Conservation (phyloP, 495 filamentous ascomycete species). For the Sporormia fimetaria region DNA sequence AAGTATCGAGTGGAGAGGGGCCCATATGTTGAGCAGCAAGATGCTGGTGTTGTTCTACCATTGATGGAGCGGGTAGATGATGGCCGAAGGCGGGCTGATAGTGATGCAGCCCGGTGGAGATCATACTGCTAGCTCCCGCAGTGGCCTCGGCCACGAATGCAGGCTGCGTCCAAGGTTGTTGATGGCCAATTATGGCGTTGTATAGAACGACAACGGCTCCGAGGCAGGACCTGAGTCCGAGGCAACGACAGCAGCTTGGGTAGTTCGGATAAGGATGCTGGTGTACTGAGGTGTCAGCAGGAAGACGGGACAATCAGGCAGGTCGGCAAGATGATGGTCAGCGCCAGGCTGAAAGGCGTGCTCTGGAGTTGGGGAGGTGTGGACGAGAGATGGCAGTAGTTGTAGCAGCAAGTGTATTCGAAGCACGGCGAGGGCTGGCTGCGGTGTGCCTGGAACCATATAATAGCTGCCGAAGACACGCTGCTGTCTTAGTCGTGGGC, state of each 20-base stretch:
- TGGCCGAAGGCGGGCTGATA: slow-evolving; percentile 37
- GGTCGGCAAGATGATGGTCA: no score
- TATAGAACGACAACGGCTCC: no score
- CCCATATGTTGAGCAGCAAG: slow-evolving; percentile 31
- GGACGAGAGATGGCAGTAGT: slow-evolving; percentile 14
- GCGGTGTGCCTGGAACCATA: slow-evolving; percentile 27
- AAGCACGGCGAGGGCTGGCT: slow-evolving; percentile 6
- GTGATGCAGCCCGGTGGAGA: slow-evolving; percentile 41
- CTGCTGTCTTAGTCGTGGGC: slow-evolving; percentile 14
- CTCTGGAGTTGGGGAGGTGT: slow-evolving; percentile 18
- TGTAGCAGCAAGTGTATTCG: slow-evolving; percentile 8
- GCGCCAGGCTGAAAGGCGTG: no score
- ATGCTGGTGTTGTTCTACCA: slow-evolving; percentile 28
- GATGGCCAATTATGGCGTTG: slow-evolving; percentile 12
- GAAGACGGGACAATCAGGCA: no score
- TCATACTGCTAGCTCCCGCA: slow-evolving; percentile 31
- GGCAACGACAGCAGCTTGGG: no score
- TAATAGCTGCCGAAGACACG: slow-evolving; percentile 21
- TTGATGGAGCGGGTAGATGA: slow-evolving; percentile 39
- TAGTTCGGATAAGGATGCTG: no score
- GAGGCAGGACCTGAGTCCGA: no score
- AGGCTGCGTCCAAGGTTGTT: slow-evolving; percentile 6
- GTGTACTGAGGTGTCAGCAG: no score
- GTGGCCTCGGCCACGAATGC: slow-evolving; percentile 17
- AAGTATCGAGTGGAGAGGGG: slow-evolving; percentile 51